Evolutionary conservation across 2,329 filamentous ascomycete genomes (phyloP).

Genomic region (Colletotrichum graminicola): DNA sequence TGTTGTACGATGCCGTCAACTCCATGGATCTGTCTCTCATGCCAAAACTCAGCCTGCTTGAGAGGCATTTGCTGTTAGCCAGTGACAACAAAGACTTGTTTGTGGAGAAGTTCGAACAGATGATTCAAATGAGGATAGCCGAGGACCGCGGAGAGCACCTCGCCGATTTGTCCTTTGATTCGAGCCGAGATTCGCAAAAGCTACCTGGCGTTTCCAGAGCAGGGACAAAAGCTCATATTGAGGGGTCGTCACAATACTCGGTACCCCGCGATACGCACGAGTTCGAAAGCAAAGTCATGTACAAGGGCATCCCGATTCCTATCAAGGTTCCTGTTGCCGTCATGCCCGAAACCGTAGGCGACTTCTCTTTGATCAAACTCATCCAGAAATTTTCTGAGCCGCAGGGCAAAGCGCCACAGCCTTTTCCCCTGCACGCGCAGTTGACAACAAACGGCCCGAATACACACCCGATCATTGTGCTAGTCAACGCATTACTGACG

Average conservation of each 20-base stretch:
- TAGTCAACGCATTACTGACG: slow-evolving; percentile 93
- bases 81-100: slow-evolving; percentile 97
- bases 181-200: slow-evolving; percentile 62
- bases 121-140: slow-evolving; percentile 85
- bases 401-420: slow-evolving; percentile 84
- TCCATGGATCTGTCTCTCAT: slow-evolving; percentile 96
- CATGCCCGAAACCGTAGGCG: slow-evolving; percentile 94
- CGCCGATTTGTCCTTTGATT: slow-evolving; percentile 59
- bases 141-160: slow-evolving; percentile 67
- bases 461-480: slow-evolving; percentile 94
- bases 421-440: slow-evolving; percentile 89
- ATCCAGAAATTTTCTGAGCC: slow-evolving; percentile 92
- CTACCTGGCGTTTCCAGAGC: slow-evolving; percentile 67
- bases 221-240: slow-evolving; percentile 72
- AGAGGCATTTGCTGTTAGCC: slow-evolving; percentile 86
- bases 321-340: slow-evolving; percentile 96
- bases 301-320: slow-evolving; percentile 96
- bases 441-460: slow-evolving; percentile 90
- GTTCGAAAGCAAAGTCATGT: slow-evolving; percentile 94
- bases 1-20: slow-evolving; percentile 93
- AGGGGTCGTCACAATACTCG: slow-evolving; percentile 72
- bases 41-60: slow-evolving; percentile 85
- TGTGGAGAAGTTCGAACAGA: slow-evolving; percentile 95
- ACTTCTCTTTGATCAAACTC: slow-evolving; percentile 97
- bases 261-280: slow-evolving; percentile 96